These are phyloP conservation scores for Cichorium intybus DNA, from an alignment of 140 eudicot genomes.

Conservation along the genomic window DNA sequence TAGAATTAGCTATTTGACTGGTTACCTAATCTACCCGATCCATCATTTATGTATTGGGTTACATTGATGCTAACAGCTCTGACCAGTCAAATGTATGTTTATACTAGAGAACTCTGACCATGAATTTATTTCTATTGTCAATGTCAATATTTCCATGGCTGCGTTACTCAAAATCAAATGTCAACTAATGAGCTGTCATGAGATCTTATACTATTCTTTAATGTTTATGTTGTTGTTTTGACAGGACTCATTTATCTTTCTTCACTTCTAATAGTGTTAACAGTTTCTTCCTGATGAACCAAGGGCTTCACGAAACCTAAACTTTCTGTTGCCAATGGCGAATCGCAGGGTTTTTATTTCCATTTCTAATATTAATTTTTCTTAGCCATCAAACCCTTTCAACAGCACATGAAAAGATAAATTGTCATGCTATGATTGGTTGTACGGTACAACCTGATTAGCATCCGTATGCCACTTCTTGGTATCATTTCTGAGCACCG, in stretches of 20 bases:
- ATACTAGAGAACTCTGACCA: neutral
- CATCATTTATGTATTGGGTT: neutral
- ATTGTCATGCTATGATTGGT: slow-evolving; percentile 5
- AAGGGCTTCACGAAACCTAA: neutral
- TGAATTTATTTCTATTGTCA: neutral
- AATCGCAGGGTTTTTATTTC: neutral
- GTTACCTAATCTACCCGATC: neutral
- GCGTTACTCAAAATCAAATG: slow-evolving; percentile 5
- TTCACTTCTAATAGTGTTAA: neutral
- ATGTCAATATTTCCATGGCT: neutral
- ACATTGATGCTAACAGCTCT: neutral
- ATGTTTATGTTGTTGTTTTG: neutral
- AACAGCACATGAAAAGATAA: slow-evolving; percentile 1
- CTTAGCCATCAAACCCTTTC: slow-evolving; percentile 16
- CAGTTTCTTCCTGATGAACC: neutral
- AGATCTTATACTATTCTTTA: neutral
- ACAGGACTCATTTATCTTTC: neutral
- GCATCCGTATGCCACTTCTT: neutral
- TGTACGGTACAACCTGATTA: slow-evolving; percentile 15
- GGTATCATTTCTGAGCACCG: slow-evolving; percentile 12
- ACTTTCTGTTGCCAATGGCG: slow-evolving; percentile 16
- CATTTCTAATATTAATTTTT: slow-evolving; percentile 9
- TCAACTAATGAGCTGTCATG: neutral
- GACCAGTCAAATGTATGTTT: slow-evolving; percentile 16
- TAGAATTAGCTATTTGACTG: neutral